Percentiles rank a stretch among this genome's conserved stretches.
phyloP scores from a whole-genome alignment of 2,329 filamentous ascomycete genomes.

The Neonectria sp. region DNA sequence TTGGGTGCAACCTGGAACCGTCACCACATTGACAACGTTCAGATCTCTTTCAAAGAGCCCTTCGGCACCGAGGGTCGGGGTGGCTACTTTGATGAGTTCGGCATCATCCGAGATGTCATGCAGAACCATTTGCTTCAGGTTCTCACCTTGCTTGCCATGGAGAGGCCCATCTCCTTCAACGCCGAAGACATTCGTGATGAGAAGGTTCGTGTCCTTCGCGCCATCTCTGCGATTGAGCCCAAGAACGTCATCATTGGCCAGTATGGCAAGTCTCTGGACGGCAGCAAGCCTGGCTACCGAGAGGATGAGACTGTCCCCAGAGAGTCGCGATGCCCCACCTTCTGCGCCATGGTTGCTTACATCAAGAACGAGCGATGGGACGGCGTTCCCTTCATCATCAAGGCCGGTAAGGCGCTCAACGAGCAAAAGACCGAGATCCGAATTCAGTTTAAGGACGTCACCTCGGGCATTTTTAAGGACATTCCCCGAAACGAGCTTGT shows the following conservation, averaged over 20 bases:
- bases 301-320: conserved; percentile 99
- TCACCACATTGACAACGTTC: conserved; percentile 99
- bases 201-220: conserved; percentile 95
- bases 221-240: conserved; percentile 94
- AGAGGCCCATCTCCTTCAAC: conserved; percentile 97
- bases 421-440: conserved; percentile 99
- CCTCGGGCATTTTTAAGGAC: conserved; percentile 99
- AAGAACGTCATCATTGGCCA: conserved; percentile 99
- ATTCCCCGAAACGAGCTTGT: conserved; percentile 99
- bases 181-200: conserved; percentile 98
- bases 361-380: conserved; percentile 99
- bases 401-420: conserved; percentile 98
- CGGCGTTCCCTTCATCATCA: conserved; percentile 98
- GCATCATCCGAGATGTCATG: conserved; percentile 99
- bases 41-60: conserved; percentile 99
- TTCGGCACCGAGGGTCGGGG: conserved; percentile 98
- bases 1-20: conserved; percentile 99
- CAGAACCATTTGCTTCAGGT: conserved; percentile 99
- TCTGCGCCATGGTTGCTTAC: conserved; percentile 96
- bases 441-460: conserved; percentile 99
- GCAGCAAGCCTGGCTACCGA: conserved; percentile 97
- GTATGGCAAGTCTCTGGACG: conserved; percentile 96
- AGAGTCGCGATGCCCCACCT: conserved; percentile 97
- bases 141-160: conserved; percentile 96
- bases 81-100: conserved; percentile 99